These are phyloP conservation scores for Wickerhamiella occidentalis DNA, from an alignment of 805 yeast species.

Conservation along the genomic window DNA sequence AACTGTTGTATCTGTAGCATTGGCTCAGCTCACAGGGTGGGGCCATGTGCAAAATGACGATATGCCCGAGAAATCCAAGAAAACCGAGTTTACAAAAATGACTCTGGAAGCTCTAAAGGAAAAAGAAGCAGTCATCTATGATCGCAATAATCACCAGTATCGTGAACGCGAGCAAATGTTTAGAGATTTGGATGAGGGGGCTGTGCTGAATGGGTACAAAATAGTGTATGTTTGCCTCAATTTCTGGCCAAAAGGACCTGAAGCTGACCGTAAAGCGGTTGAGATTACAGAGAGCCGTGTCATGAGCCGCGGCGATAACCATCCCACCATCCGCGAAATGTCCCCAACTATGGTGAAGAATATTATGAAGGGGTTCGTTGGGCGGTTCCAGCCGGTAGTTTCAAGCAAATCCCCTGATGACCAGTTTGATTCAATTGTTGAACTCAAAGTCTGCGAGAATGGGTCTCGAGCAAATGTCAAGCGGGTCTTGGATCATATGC, in stretches of 20 bases:
- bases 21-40: conserved; percentile 51
- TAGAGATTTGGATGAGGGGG: conserved; percentile 37
- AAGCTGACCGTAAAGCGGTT: conserved; percentile 31
- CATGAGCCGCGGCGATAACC: conserved; percentile 65
- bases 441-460: conserved; percentile 37
- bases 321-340: conserved; percentile 60
- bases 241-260: conserved; percentile 38
- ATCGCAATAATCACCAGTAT: conserved; percentile 67
- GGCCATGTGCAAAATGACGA: conserved; percentile 76
- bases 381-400: conserved; percentile 52
- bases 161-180: conserved; percentile 61
- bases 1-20: conserved; percentile 62
- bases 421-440: conserved; percentile 51
- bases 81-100: conserved; percentile 22
- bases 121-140: conserved; percentile 50
- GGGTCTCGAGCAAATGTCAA: conserved; percentile 43
- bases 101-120: conserved; percentile 27
- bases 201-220: conserved; percentile 34
- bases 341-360: conserved; percentile 40
- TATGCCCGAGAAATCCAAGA: conserved; percentile 29
- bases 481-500: conserved; percentile 32
- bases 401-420: conserved; percentile 43
- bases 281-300: conserved; percentile 49
- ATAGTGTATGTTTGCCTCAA: conserved; percentile 56
- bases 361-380: conserved; percentile 64